phyloP scores from a whole-genome alignment of 164 flowering plant species.

The Vitis rupestris region DNA sequence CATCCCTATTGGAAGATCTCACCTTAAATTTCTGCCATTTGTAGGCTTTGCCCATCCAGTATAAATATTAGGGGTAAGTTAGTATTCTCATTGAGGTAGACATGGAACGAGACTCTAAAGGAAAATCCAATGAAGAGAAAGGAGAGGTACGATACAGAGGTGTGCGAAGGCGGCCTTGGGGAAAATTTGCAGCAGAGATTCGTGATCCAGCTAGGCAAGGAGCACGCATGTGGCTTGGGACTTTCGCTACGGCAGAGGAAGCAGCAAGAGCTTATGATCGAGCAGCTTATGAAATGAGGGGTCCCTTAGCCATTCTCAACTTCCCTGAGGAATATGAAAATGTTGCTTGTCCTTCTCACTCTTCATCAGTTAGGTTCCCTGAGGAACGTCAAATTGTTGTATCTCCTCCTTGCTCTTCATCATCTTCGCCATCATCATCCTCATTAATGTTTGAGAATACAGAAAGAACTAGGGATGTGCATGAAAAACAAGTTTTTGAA shows the following conservation, averaged over 20 bases:
- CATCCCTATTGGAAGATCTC: too few relatives aligned
- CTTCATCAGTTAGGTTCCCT: not conserved
- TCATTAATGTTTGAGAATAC: not conserved
- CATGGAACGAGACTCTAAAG: not conserved
- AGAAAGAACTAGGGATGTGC: not conserved
- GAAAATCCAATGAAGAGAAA: not conserved
- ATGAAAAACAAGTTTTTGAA: constrained; percentile 15
- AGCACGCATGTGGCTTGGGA: constrained; percentile 50
- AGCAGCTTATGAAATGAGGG: constrained; percentile 45
- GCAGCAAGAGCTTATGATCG: constrained; percentile 53
- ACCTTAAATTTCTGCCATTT: too few relatives aligned
- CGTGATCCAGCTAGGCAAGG: constrained; percentile 41
- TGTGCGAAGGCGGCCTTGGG: constrained; percentile 50
- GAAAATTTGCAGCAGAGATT: constrained; percentile 55
- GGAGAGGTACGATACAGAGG: constrained; percentile 36
- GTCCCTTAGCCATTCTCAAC: constrained; percentile 39
- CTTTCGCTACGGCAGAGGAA: constrained; percentile 45
- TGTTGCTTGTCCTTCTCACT: not conserved
- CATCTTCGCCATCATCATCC: constrained; percentile 1
- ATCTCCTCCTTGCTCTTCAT: constrained; percentile 1
- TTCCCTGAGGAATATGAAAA: constrained; percentile 30
- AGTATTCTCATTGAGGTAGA: too few relatives aligned
- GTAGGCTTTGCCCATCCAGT: too few relatives aligned
- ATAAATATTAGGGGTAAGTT: too few relatives aligned
- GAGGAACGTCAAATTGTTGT: not conserved